Evolutionary conservation across 495 filamentous ascomycete genomes (phyloP).

Genomic region (Penicillium samsonianum): DNA sequence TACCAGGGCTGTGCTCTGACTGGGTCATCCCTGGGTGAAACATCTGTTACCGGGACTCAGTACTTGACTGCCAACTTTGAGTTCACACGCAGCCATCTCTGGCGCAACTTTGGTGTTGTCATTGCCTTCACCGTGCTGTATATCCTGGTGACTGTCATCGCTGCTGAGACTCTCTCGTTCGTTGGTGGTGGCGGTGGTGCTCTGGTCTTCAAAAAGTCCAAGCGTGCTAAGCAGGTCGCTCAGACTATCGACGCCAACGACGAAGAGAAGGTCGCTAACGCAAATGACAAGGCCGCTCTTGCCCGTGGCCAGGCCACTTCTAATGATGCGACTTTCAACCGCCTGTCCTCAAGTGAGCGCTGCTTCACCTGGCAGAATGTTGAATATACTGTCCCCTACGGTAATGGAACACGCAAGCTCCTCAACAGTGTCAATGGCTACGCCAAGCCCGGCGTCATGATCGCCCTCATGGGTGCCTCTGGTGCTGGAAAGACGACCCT

Average conservation of each 20-base stretch:
- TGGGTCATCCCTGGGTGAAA: conserved; percentile 50
- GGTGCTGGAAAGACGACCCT: conserved; percentile 84
- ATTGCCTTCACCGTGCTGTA: conserved; percentile 71
- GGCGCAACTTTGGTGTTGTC: conserved; percentile 80
- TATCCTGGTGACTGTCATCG: conserved; percentile 64
- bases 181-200: conserved; percentile 58
- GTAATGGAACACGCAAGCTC: conserved; percentile 67
- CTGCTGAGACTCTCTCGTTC: conserved; percentile 55
- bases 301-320: conserved; percentile 48
- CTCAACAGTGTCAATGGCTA: conserved; percentile 74
- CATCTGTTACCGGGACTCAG: conserved; percentile 54
- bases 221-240: conserved; percentile 55
- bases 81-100: conserved; percentile 66
- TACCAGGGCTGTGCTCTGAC: conserved; percentile 65
- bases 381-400: conserved; percentile 71
- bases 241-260: conserved; percentile 42
- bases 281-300: conserved; percentile 40
- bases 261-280: conserved; percentile 46
- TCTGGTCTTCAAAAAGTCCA: conserved; percentile 68
- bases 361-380: conserved; percentile 78
- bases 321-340: conserved; percentile 47
- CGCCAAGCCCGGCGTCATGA: conserved; percentile 78
- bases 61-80: conserved; percentile 59
- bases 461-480: conserved; percentile 80
- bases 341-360: conserved; percentile 61